Evolutionary conservation across 306 rosid species (phyloP).

Genomic region (Lablab purpureus): DNA sequence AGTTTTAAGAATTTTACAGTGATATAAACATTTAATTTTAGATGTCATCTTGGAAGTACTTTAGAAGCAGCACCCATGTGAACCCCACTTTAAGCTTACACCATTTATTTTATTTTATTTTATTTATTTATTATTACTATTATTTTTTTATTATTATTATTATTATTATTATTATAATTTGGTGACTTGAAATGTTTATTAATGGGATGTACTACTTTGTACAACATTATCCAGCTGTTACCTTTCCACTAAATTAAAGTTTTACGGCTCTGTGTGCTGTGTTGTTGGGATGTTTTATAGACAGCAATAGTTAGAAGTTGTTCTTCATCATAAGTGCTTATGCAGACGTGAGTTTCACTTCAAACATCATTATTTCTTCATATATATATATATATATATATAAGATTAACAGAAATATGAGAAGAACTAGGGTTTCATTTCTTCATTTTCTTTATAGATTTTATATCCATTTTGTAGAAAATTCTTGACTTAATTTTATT

Average conservation of each 20-base stretch:
- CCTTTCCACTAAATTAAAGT: not conserved
- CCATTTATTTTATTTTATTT: not conserved
- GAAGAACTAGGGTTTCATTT: not conserved
- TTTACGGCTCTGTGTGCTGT: not conserved
- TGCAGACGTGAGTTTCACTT: not conserved
- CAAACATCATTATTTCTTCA: not conserved
- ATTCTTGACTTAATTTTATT: not conserved
- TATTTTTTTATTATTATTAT: too few species aligned
- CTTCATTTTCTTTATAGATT: not conserved
- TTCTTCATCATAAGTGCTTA: not conserved
- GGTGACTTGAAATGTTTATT: not conserved
- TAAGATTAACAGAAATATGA: too few species aligned
- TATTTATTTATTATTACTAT: too few species aligned
- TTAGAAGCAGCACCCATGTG: not conserved
- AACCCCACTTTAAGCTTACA: slow-evolving; percentile 17
- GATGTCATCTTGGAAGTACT: not conserved
- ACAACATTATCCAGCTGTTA: slow-evolving; percentile 3
- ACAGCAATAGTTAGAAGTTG: not conserved
- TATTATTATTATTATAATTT: not conserved
- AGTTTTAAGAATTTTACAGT: not conserved
- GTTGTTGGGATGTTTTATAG: not conserved
- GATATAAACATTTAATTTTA: not conserved
- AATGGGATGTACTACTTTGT: not conserved
- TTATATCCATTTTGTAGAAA: not conserved
- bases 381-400: not conserved